Evolutionary conservation across 106 monocot species (phyloP).

Genomic region (Narthecium ossifragum): DNA sequence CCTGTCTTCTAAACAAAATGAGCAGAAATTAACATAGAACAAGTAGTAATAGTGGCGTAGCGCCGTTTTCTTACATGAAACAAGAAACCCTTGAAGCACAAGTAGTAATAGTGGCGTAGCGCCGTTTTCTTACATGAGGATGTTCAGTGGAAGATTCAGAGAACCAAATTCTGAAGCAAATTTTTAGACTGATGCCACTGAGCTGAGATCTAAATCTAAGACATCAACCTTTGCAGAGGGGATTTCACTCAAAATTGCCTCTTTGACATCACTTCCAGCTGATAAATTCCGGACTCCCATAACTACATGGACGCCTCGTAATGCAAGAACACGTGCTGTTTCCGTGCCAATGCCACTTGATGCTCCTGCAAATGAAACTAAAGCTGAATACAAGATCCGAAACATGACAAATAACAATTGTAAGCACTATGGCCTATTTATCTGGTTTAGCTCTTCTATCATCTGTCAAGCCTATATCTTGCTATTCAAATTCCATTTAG

Average conservation of each 20-base stretch:
- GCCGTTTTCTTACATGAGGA: slow-evolving; percentile 1
- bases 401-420: too few relatives aligned
- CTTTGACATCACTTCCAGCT: background rate
- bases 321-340: slow-evolving; percentile 14
- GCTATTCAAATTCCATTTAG: background rate
- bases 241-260: background rate
- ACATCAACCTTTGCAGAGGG: slow-evolving; percentile 9
- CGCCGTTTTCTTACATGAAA: background rate
- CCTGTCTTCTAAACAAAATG: background rate
- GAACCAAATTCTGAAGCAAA: slow-evolving; percentile 4
- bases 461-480: background rate
- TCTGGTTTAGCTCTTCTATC: too few relatives aligned
- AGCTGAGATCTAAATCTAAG: slow-evolving; percentile 1
- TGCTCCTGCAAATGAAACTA: background rate
- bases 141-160: slow-evolving; percentile 10
- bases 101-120: background rate
- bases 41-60: background rate
- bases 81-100: background rate
- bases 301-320: slow-evolving; percentile 4
- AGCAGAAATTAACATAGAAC: background rate
- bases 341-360: slow-evolving; percentile 10
- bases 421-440: too few relatives aligned
- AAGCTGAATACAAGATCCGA: too few relatives aligned
- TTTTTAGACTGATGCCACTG: slow-evolving; percentile 3
- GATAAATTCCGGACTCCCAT: slow-evolving; percentile 7